Conservation (phyloP, 257 asterid species). For the Fraxinus cuspidata region DNA sequence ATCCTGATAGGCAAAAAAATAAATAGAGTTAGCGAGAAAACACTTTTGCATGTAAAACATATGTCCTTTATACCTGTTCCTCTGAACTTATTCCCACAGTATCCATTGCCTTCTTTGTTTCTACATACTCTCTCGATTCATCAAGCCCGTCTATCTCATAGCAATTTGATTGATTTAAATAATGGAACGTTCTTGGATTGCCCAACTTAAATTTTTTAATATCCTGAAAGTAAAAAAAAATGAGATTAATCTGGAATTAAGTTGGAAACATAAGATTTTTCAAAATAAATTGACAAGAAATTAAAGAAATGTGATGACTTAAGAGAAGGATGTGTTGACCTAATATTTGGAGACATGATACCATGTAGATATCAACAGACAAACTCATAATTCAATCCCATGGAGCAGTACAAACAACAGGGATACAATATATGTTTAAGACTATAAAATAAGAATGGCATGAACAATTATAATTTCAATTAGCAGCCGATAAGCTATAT, state of each 20-base stretch:
- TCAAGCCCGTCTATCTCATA: constrained; percentile 75
- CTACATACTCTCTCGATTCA: constrained; percentile 82
- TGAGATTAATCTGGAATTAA: constrained; percentile 15
- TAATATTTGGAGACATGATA: not conserved
- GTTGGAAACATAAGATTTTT: not conserved
- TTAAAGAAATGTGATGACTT: not conserved
- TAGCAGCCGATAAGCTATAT: not conserved
- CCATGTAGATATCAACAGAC: not conserved
- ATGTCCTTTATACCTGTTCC: constrained; percentile 70
- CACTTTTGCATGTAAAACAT: constrained; percentile 15
- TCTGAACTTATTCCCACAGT: constrained; percentile 87
- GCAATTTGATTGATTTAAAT: constrained; percentile 91
- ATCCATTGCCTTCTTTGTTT: constrained; percentile 96
- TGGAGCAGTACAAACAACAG: not conserved
- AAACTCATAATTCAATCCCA: not conserved
- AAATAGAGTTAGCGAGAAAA: constrained; percentile 18
- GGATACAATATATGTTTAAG: not conserved
- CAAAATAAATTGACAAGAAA: not conserved
- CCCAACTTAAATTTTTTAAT: constrained; percentile 73
- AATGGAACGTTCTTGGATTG: constrained; percentile 89
- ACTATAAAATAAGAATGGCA: not conserved
- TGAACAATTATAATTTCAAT: not conserved
- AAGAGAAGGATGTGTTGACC: not conserved
- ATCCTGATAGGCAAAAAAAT: constrained; percentile 50
- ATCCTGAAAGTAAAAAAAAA: constrained; percentile 51